Evolutionary conservation across 2,329 filamentous ascomycete genomes (phyloP).

Genomic region (Sporothrix pallida): DNA sequence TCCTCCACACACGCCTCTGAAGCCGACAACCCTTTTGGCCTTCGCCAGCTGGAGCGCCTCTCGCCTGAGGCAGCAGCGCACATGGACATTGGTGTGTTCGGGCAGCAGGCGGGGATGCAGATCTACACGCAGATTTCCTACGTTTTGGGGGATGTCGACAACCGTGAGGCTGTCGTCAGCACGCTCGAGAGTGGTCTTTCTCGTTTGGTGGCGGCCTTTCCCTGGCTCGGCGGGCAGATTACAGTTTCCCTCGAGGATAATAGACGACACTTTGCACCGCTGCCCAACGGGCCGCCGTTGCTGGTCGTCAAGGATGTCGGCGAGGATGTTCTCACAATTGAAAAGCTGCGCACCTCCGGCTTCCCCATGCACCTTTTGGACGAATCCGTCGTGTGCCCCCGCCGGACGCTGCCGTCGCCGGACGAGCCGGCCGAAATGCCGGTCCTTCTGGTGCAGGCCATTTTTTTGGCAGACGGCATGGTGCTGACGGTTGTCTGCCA

Average conservation of each 20-base stretch:
- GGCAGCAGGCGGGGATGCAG: conserved; percentile 47
- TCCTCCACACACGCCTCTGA: not conserved
- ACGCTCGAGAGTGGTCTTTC: not conserved
- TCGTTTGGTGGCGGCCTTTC: not conserved
- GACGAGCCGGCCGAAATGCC: conserved; percentile 47
- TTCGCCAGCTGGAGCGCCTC: not conserved
- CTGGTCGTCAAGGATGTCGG: not conserved
- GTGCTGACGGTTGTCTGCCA: conserved; percentile 38
- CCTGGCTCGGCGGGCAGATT: conserved; percentile 14
- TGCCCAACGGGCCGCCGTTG: not conserved
- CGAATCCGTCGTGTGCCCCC: conserved; percentile 42
- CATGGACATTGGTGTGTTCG: conserved; percentile 43
- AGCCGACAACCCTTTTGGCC: not conserved
- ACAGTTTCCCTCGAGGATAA: not conserved
- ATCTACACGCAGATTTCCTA: conserved; percentile 56
- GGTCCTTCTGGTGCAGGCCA: conserved; percentile 49
- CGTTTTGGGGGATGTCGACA: conserved; percentile 39
- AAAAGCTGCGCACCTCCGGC: not conserved
- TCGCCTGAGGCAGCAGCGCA: not conserved
- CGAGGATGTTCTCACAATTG: not conserved
- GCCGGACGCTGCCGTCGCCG: conserved; percentile 41
- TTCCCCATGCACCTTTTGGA: conserved; percentile 40
- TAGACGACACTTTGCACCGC: conserved; percentile 6
- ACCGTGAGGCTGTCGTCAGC: not conserved
- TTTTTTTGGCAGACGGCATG: conserved; percentile 38